Evolutionary conservation across 805 yeast genomes (phyloP), one percentile per base, ranked within the genome.

Genomic region (Saccharomycopsis amapae): DNA sequence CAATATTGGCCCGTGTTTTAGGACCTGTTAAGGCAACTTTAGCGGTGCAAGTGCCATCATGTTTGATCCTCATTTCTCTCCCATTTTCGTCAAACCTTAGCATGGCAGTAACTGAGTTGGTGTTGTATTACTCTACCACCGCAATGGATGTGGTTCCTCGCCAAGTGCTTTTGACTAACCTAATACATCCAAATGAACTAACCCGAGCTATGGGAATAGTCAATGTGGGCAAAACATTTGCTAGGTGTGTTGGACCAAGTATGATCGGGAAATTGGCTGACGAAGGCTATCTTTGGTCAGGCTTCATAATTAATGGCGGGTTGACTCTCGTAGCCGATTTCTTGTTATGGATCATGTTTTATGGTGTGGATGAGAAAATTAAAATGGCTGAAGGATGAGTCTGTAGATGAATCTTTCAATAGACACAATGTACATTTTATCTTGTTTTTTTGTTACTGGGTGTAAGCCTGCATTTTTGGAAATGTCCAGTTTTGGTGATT

Each of bases 71-170:
- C 55, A 68, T 76, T 2, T 40, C 69, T 12, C 67, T 9, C 85
- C 86, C 4, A 51, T 73, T 2, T 63, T 71, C 5, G 67, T 71
- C 15, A 48, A 50, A 19, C 49, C 59, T 48, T 13, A 0, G 40
- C 40, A 17, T 57, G 2, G 83, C 90, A 0, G 68, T 83, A 23
- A 45, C 64, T 0, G 61, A 77, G 4, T 66, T 83, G 28, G 53
- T 80, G 18, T 58, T 74, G 22, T 77, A 85, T 52, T 79, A 78
- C 49, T 64, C 80, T 2, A 76, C 86, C 0, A 69, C 80, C 2
- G 77, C 89, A 1, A 86, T 88, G 89, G 97, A 88, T 59, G 95
- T 87, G 24, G 93, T 87, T 2, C 96, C 96, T 5, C 74, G 97
- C 42, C 96, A 87, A 62, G 76, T 87, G 6, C 67, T 88, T 34